Percentiles rank a stretch among this genome's conserved stretches.
phyloP scores from a whole-genome alignment of 2,329 filamentous ascomycete genomes.

The Diplodia corticola region DNA sequence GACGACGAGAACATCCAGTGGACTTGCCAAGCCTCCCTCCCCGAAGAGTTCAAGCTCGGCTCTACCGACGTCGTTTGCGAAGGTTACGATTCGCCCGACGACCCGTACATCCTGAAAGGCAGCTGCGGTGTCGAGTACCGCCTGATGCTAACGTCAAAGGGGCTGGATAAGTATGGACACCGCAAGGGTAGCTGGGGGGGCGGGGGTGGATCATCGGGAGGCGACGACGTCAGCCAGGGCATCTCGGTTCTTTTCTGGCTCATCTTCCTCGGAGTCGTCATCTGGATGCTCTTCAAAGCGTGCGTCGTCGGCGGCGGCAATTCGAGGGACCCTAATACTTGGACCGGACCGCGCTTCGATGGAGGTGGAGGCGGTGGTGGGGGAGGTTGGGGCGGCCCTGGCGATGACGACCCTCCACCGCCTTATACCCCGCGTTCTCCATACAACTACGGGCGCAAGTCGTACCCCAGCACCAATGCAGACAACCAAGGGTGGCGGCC shows the following conservation, averaged over 20 bases:
- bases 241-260: conserved; percentile 57
- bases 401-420: conserved; percentile 55
- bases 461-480: conserved; percentile 29
- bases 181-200: conserved; percentile 44
- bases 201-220: conserved; percentile 40
- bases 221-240: conserved; percentile 34
- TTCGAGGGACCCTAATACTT: conserved; percentile 22
- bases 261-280: conserved; percentile 60
- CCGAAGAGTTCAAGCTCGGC: conserved; percentile 70
- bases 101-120: conserved; percentile 84
- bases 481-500: conserved; percentile 60
- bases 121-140: conserved; percentile 92
- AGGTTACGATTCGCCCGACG: conserved; percentile 74
- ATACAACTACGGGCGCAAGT: conserved; percentile 25
- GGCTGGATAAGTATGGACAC: conserved; percentile 69
- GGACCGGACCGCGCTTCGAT: conserved; percentile 27
- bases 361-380: conserved; percentile 41
- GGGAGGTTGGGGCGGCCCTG: conserved; percentile 40
- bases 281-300: conserved; percentile 63
- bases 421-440: conserved; percentile 45
- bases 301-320: conserved; percentile 34
- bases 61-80: conserved; percentile 91
- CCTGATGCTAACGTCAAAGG: conserved; percentile 72
- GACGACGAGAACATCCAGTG: conserved; percentile 79
- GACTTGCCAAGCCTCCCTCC: conserved; percentile 73